Evolutionary conservation across 495 filamentous ascomycete species (phyloP), one percentile per base, ranked within the genome.

Genomic region (Hypoxylon perforatum): DNA sequence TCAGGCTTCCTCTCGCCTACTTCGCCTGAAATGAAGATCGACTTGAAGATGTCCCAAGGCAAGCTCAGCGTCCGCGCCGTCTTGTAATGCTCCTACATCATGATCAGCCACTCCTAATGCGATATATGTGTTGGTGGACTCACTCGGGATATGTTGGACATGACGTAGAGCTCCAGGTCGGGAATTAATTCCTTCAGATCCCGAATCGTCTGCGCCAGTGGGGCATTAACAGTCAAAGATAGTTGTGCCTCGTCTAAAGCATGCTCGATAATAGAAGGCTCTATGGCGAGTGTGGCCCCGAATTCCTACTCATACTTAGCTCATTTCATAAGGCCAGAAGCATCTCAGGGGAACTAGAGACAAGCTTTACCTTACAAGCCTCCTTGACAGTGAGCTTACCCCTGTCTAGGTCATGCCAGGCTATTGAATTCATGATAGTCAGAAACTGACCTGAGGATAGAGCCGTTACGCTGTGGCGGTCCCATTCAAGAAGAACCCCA

Each of bases 1-100:
- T 72, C 66, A 15, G 72, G 72, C 36, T 74, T 74, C 35, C 69
- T 56, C 72, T 70, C 72, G 11, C 72, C 72, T 4, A 57, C 58
- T 6, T 14, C 17, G 0, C 45, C 51, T 0, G 72, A 74, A 9
- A 42, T 41, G 33, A 74, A 72, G 15, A 63, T 38, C 0, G 21
- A 45, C 19, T 64, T 46, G 36, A 74, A 74, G 0, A 67, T 36
- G 4, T 56, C 21, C 72, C 72, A 74, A 3, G 69, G 72, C 2
- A 75, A 39, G 19, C 59, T 47, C 0, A 62, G 15, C 0, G 11
- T 45, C 22, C 25, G 44, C 1, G 70, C 57, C 4, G 51, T 28
- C 10, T 61, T 18, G 51, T 51, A 67, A 23, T 73, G 62, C 21
- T 74, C 70, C 68, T 74, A 14, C n/a, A 12, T 4, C 19, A 18